phyloP scores from a whole-genome alignment of 257 asterid genomes.

The Solanum stenotomum region DNA sequence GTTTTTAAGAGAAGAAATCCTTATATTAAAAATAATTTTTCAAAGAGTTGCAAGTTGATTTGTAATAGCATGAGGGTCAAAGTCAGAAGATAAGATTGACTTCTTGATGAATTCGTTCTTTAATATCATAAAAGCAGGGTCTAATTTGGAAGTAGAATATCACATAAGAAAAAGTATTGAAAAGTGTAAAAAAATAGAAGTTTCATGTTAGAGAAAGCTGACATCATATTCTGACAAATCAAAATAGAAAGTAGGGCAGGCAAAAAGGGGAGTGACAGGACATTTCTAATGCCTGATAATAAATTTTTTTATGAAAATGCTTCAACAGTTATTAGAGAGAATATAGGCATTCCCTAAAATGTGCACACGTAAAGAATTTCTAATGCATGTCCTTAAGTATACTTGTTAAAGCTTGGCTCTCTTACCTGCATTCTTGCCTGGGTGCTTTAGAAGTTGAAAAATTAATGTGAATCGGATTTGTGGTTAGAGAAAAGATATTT shows the following conservation, averaged over 20 bases:
- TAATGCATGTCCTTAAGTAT: neutral
- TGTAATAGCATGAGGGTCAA: neutral
- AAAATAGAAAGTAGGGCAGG: neutral
- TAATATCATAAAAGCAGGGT: neutral
- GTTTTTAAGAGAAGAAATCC: neutral
- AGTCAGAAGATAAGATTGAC: neutral
- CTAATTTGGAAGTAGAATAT: neutral
- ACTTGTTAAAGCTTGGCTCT: neutral
- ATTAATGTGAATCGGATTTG: neutral
- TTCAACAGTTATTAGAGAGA: neutral
- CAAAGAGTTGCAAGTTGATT: neutral
- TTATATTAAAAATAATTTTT: neutral
- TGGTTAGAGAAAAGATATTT: neutral
- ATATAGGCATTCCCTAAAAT: neutral
- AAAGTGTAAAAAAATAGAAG: neutral
- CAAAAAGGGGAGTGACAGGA: neutral
- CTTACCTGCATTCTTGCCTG: neutral
- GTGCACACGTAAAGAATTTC: neutral
- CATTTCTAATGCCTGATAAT: neutral
- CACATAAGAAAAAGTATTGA: neutral
- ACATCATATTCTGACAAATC: neutral
- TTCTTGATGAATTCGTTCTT: neutral
- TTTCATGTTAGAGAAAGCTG: neutral
- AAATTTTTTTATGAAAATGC: neutral
- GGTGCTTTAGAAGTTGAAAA: neutral